A percentile compares a stretch with the other conserved stretches of the same genome.
Evolutionary conservation across 2,329 filamentous ascomycete genomes (phyloP).

Genomic region (Trichoderma asperellum): DNA sequence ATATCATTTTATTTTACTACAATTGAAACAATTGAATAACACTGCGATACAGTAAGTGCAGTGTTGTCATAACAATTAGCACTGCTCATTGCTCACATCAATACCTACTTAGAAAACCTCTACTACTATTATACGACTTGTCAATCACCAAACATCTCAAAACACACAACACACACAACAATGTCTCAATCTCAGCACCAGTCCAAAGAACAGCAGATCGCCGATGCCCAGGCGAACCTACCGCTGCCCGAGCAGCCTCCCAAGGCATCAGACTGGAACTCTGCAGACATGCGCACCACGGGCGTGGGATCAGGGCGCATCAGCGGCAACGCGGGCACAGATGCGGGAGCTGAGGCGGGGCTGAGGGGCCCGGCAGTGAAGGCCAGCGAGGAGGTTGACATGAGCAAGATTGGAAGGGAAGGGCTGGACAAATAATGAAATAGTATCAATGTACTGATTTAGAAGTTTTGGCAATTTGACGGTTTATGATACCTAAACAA

Average conservation of each 20-base stretch:
- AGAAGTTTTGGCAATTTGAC: neutral
- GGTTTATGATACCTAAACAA: neutral
- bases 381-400: slow-evolving; percentile 51
- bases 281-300: slow-evolving; percentile 67
- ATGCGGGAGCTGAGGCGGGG: slow-evolving; percentile 53
- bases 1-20: neutral
- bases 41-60: neutral
- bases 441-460: neutral
- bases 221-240: slow-evolving; percentile 71
- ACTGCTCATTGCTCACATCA: neutral
- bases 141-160: neutral
- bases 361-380: slow-evolving; percentile 64
- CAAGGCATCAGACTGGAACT: slow-evolving; percentile 77
- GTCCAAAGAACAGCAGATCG: slow-evolving; percentile 67
- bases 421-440: slow-evolving; percentile 35
- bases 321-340: slow-evolving; percentile 58
- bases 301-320: slow-evolving; percentile 68
- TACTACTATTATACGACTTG: neutral
- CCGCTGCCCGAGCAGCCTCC: slow-evolving; percentile 80
- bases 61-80: neutral
- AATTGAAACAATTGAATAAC: neutral
- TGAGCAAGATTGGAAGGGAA: slow-evolving; percentile 66
- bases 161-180: neutral
- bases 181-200: slow-evolving; percentile 43
- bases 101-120: neutral